A percentile compares a stretch with the other conserved stretches of the same genome.
Evolutionary conservation across 805 yeast species (phyloP).

Genomic region (Wickerhamiella slavikovae): DNA sequence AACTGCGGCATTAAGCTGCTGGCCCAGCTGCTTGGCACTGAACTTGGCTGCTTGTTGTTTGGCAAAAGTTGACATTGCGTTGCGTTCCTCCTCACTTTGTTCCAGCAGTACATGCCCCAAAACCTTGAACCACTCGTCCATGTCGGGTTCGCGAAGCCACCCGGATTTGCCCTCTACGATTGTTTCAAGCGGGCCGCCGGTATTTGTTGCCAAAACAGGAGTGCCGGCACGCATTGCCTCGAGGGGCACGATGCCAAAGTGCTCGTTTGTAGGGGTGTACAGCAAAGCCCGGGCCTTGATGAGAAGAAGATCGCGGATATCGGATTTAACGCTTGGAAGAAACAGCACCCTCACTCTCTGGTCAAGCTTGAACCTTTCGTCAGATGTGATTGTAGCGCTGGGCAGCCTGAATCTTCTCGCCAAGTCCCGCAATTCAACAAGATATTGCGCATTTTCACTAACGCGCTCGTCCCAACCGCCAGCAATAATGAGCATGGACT

Average conservation of each 20-base stretch:
- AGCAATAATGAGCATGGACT: conserved; percentile 38
- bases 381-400: conserved; percentile 22
- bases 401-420: conserved; percentile 27
- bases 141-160: conserved; percentile 18
- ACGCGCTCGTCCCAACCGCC: conserved; percentile 83
- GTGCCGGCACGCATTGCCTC: conserved; percentile 78
- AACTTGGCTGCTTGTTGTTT: conserved; percentile 16
- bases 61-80: conserved; percentile 16
- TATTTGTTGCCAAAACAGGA: conserved; percentile 68
- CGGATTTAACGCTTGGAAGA: conserved; percentile 57
- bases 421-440: conserved; percentile 34
- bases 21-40: conserved; percentile 15
- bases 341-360: conserved; percentile 34
- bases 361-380: conserved; percentile 6
- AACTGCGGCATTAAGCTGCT: conserved; percentile 12
- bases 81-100: conserved; percentile 8
- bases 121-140: conserved; percentile 19
- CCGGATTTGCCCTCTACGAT: conserved; percentile 25
- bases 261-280: conserved; percentile 84
- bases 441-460: conserved; percentile 51
- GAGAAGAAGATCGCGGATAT: conserved; percentile 42
- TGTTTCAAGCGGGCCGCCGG: conserved; percentile 89
- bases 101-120: conserved; percentile 13
- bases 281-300: conserved; percentile 36
- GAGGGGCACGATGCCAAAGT: conserved; percentile 93